Evolutionary conservation across 345 rosid species (phyloP).

Genomic region (Salix exigua): DNA sequence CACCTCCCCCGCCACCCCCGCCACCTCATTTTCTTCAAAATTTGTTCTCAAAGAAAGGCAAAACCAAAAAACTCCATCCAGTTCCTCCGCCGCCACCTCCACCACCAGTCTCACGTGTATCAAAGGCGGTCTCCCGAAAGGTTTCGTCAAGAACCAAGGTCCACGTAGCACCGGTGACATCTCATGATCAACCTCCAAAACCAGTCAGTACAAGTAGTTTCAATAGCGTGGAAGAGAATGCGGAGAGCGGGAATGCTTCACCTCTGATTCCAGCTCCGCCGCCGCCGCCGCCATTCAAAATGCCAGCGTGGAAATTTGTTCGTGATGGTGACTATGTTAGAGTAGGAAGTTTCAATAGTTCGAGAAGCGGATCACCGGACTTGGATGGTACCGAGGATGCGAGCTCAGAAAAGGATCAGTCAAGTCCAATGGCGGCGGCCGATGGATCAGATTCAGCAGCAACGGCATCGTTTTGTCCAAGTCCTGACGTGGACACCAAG

Average conservation of each 20-base stretch:
- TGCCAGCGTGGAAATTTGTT: conserved; percentile 56
- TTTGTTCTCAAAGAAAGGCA: conserved; percentile 63
- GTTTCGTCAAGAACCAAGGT: conserved; percentile 23
- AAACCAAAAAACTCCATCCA: conserved; percentile 38
- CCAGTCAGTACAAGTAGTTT: conserved; percentile 30
- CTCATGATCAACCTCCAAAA: conserved; percentile 24
- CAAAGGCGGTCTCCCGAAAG: neutral
- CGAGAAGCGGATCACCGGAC: conserved; percentile 54
- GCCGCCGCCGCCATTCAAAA: conserved; percentile 77
- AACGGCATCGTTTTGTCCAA: conserved; percentile 51
- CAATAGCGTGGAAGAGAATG: conserved; percentile 24
- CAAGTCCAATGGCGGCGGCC: conserved; percentile 18
- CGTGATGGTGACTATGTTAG: conserved; percentile 66
- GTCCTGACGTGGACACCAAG: conserved; percentile 84
- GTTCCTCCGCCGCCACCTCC: conserved; percentile 47
- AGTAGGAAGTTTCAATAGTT: conserved; percentile 52
- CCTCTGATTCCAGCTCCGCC: conserved; percentile 60
- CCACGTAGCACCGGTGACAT: conserved; percentile 20
- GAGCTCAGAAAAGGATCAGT: conserved; percentile 20
- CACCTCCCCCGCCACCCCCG: conserved; percentile 38
- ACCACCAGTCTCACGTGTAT: conserved; percentile 28
- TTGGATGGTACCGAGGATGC: conserved; percentile 35
- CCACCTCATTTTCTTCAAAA: conserved; percentile 50
- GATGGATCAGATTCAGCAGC: neutral
- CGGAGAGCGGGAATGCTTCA: conserved; percentile 43